Base-by-base conservation (phyloP, 495 filamentous ascomycete genomes). In the Cenococcum geophilum region DNA sequence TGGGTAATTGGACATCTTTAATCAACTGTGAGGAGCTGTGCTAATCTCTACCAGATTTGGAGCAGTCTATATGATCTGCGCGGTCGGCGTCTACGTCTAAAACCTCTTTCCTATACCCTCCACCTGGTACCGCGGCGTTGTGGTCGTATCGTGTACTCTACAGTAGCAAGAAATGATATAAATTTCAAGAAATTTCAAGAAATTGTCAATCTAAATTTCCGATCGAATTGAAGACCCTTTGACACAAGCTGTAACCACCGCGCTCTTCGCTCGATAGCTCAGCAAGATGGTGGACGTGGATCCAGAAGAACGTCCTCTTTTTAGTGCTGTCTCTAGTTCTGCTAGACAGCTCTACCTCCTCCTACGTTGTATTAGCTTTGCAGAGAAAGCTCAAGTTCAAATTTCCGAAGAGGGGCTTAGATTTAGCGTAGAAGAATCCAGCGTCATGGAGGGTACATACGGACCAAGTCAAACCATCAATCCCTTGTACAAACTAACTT, bases 11-110 rank as follows among this genome's bases (percentile, higher is more conserved):
- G 2, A 9, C 8, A 21, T 25, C 32, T 37, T 37, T 35, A 49
- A 32, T 53, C 40, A 49, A 21, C 18, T 21, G 27, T 12, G 36
- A 11, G 59, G 48, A 47, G 70, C 63, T 58, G 61, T 14, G 43
- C 47, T 63, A 34, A 66, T 18, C 5, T 35, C 11, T 1, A 9
- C 1, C 71, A 98, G 93, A 45, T 91, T 97, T 73, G 93, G 95
- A 63, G 88, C 92, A 49, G 91, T 97, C 21, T 95, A 89, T 79
- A 92, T 96, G 86, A 97, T 98, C 72, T 98, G 93, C 75, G 93
- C 91, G 22, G 93, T 91, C 72, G 93, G 93, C 70, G 95, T 98
- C 71, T 98, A 98, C 85, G 93, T 98, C 75, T 98, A 85, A 78
- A 52, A 27, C 1, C 5, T 25, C 18, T 63, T 60, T 58, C 60